phyloP scores from a whole-genome alignment of 2,329 filamentous ascomycete species.

The Microdochium trichocladiopsis region DNA sequence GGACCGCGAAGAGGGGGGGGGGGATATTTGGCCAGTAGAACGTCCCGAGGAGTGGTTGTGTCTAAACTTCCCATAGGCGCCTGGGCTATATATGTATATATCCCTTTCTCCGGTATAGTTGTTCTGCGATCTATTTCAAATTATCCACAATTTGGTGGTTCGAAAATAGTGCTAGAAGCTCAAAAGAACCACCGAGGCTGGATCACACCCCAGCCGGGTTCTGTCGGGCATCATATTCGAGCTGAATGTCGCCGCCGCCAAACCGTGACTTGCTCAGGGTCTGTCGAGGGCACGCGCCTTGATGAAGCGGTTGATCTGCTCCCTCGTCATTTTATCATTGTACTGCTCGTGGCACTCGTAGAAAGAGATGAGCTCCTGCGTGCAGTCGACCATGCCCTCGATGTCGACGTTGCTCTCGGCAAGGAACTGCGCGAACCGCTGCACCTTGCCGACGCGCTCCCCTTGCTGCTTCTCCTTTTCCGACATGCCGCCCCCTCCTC shows the following conservation, averaged over 20 bases:
- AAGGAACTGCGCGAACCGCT: constrained; percentile 66
- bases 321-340: constrained; percentile 50
- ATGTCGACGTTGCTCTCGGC: constrained; percentile 83
- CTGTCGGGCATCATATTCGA: too few species aligned
- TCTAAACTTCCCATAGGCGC: too few species aligned
- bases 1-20: too few species aligned
- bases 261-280: constrained; percentile 8
- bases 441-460: constrained; percentile 56
- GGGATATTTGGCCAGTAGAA: too few species aligned
- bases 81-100: too few species aligned
- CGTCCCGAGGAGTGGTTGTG: too few species aligned
- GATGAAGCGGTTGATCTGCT: constrained; percentile 52
- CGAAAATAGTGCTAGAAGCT: too few species aligned
- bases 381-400: constrained; percentile 77
- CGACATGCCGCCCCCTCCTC: constrained; percentile 3
- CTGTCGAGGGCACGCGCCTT: constrained; percentile 51
- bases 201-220: too few species aligned
- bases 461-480: constrained; percentile 43
- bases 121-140: too few species aligned
- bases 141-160: too few species aligned
- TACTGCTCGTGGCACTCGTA: constrained; percentile 66
- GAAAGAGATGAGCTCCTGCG: constrained; percentile 84
- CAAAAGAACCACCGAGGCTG: too few species aligned
- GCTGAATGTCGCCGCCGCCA: neutral
- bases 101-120: too few species aligned